Evolutionary conservation across 805 yeast genomes (phyloP), one percentile per base, ranked within the genome.

Genomic region (Teunomyces lycoperdinae): DNA sequence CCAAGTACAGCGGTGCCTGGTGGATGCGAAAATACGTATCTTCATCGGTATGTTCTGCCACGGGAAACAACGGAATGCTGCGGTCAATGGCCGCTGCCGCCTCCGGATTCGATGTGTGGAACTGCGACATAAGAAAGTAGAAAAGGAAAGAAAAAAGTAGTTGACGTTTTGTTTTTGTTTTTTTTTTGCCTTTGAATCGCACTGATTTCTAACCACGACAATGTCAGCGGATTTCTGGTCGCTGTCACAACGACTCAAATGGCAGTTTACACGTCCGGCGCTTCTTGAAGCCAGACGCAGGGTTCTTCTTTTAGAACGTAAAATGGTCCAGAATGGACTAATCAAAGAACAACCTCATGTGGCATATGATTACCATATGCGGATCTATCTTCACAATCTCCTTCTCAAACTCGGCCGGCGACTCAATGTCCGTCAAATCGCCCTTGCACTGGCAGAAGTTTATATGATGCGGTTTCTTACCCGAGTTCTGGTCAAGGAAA

Each of bases 211-310:
- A 20, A 8, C 28, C n/a, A 11, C 36, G 16, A 11, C 68, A 71
- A 78, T 81, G 96, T 83, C 94, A 2, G 96, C 96, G 0, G 87
- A 87, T 61, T 91, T 84, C 64, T 89, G 96, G 96, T 75, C 76
- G 13, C 88, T 96, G 2, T 81, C 95, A 1, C 97, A 91, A 60
- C 67, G 96, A 39, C 71, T 68, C 34, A 76, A 80, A 57, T 92
- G 97, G 97, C 92, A 87, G 57, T 81, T 84, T 58, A 79, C 89
- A 1, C 73, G 87, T 41, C 84, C 81, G 29, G 68, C 80, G 16
- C 73, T 92, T 20, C 54, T 67, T 14, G 77, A 71, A 62, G 50
- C 72, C 68, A 47, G 79, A 77, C 51, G 77, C 56, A 61, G 68
- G 50, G 67, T 69, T 10, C 57, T 67, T 9, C 53, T 69, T 9